Percentiles rank a stretch among this genome's conserved stretches.
These are phyloP conservation scores for Vachellia collinsii DNA, from an alignment of 306 rosid species.

Conservation along the genomic window DNA sequence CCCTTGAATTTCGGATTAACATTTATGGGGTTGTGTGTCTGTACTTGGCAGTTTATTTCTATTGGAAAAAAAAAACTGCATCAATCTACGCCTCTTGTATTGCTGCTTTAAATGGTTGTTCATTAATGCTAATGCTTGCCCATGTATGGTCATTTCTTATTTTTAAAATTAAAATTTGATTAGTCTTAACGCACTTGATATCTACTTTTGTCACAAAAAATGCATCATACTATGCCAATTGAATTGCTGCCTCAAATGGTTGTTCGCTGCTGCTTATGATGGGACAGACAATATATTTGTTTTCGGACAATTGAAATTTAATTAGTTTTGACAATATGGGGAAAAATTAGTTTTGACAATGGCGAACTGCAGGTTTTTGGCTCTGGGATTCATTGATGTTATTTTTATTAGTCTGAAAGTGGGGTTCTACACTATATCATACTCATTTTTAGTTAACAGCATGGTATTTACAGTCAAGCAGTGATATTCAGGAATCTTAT, in stretches of 20 bases:
- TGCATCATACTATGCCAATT: background rate
- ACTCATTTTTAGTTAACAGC: too few species aligned
- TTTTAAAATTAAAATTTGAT: background rate
- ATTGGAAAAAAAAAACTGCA: background rate
- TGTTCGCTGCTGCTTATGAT: background rate
- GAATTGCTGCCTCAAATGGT: background rate
- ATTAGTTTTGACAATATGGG: background rate
- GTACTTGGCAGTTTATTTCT: background rate
- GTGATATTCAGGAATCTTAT: background rate
- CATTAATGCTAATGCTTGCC: background rate
- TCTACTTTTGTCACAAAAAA: background rate
- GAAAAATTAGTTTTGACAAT: background rate
- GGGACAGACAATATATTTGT: background rate
- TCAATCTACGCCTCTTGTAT: background rate
- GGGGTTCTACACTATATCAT: background rate
- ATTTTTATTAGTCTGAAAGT: conserved; percentile 6
- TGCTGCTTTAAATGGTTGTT: conserved; percentile 10
- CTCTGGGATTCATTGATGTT: background rate
- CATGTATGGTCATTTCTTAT: background rate
- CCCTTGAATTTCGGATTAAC: background rate
- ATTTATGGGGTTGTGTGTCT: background rate
- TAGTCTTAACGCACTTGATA: background rate
- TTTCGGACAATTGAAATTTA: background rate
- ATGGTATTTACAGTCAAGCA: background rate
- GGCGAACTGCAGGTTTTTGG: background rate